These are phyloP conservation scores for Pichia sp. DNA, from an alignment of 1,139 yeast species.

Conservation along the genomic window DNA sequence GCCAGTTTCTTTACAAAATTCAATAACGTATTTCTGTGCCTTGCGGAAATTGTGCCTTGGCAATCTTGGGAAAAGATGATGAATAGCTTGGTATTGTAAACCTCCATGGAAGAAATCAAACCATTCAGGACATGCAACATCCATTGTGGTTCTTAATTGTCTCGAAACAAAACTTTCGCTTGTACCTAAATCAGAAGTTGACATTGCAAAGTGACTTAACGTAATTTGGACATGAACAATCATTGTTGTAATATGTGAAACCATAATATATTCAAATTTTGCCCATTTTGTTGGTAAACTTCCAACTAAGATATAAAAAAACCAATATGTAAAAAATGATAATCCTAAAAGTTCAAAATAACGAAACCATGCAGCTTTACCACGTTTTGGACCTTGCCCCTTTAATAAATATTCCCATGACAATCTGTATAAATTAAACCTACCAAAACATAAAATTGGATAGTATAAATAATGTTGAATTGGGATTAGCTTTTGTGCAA, in stretches of 20 bases:
- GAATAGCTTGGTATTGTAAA: constrained; percentile 85
- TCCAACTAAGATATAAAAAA: constrained; percentile 49
- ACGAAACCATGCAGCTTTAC: constrained; percentile 83
- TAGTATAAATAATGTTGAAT: constrained; percentile 70
- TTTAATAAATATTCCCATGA: constrained; percentile 70
- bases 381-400: constrained; percentile 74
- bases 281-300: constrained; percentile 37
- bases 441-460: constrained; percentile 73
- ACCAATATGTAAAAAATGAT: constrained; percentile 66
- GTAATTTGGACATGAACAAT: constrained; percentile 90
- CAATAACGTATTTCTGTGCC: constrained; percentile 65
- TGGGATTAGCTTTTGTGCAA: constrained; percentile 53
- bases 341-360: constrained; percentile 72
- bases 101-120: constrained; percentile 90
- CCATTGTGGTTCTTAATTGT: constrained; percentile 89
- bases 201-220: constrained; percentile 88
- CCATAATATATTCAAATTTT: constrained; percentile 53
- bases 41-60: constrained; percentile 82
- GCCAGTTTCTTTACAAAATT: constrained; percentile 74
- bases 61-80: constrained; percentile 81
- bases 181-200: constrained; percentile 78
- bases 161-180: constrained; percentile 77
- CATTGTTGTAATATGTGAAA: constrained; percentile 79
- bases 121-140: constrained; percentile 92
- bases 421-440: constrained; percentile 76